Evolutionary conservation across 2,329 filamentous ascomycete species (phyloP).

Genomic region (Verticillium nonalfalfae): DNA sequence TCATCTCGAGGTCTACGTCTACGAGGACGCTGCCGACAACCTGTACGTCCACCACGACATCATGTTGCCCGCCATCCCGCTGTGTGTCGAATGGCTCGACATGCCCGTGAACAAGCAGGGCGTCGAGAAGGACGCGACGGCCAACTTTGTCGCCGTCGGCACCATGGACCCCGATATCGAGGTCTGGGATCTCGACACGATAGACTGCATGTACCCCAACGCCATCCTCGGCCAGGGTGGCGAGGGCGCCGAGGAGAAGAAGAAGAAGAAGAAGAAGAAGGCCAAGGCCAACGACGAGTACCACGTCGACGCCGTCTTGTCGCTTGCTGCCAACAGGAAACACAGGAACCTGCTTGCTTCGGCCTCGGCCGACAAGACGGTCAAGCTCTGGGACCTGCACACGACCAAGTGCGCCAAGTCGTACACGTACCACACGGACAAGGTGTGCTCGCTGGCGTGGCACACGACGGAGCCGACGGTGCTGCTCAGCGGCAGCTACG

Average conservation of each 20-base stretch:
- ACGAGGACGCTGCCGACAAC: constrained; percentile 92
- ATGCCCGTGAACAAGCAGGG: constrained; percentile 72
- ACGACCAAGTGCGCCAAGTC: constrained; percentile 91
- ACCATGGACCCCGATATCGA: constrained; percentile 99
- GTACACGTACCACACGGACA: constrained; percentile 93
- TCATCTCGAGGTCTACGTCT: constrained; percentile 94
- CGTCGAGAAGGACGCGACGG: constrained; percentile 57
- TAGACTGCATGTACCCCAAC: constrained; percentile 98
- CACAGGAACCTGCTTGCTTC: constrained; percentile 94
- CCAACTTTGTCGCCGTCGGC: constrained; percentile 90
- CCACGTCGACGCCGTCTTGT: constrained; percentile 89
- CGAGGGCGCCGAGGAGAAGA: constrained; percentile 49
- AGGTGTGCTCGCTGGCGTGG: constrained; percentile 95
- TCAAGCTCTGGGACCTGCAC: constrained; percentile 96
- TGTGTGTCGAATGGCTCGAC: constrained; percentile 94
- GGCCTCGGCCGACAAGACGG: constrained; percentile 90
- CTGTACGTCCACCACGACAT: constrained; percentile 99
- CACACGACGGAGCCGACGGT: constrained; percentile 82
- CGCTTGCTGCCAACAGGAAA: constrained; percentile 84
- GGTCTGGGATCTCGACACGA: constrained; percentile 92
- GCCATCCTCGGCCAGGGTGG: constrained; percentile 80
- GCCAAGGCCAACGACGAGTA: constrained; percentile 87
- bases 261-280: constrained; percentile 84
- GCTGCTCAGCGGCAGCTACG: constrained; percentile 88
- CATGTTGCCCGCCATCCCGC: constrained; percentile 93